Percentiles rank a stretch among this genome's conserved stretches.
These are phyloP conservation scores for Rhytidhysteron rufulum DNA, from an alignment of 2,329 filamentous ascomycete genomes.

Conservation along the genomic window DNA sequence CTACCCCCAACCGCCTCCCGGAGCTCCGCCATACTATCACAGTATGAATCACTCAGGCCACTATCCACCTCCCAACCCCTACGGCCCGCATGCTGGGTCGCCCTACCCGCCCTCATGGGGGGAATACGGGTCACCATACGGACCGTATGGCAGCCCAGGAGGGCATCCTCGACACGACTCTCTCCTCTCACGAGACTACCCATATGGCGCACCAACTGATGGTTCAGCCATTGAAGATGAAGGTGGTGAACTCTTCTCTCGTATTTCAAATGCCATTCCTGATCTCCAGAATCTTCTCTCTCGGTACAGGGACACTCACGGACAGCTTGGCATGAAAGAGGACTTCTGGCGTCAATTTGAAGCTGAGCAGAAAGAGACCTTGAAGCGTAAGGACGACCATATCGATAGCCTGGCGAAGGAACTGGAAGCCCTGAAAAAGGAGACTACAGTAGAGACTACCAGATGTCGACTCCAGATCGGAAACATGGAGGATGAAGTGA, in stretches of 20 bases:
- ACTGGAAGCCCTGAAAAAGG: slow-evolving; percentile 46
- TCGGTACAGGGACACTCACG: slow-evolving; percentile 50
- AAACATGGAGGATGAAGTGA: slow-evolving; percentile 50
- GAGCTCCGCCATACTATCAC: slow-evolving; percentile 33
- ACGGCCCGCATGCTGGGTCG: slow-evolving; percentile 31
- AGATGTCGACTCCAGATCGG: slow-evolving; percentile 50
- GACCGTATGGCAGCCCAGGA: slow-evolving; percentile 30
- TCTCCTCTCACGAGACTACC: slow-evolving; percentile 31
- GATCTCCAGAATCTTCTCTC: slow-evolving; percentile 36
- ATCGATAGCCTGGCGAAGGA: slow-evolving; percentile 50
- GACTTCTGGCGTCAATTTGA: slow-evolving; percentile 48
- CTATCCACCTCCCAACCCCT: slow-evolving; percentile 28
- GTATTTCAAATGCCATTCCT: slow-evolving; percentile 35
- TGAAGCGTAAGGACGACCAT: slow-evolving; percentile 51
- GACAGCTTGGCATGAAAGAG: slow-evolving; percentile 47
- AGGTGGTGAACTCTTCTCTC: slow-evolving; percentile 33
- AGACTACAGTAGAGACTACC: slow-evolving; percentile 48
- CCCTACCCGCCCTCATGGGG: slow-evolving; percentile 35
- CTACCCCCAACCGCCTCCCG: slow-evolving; percentile 22
- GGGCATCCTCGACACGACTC: slow-evolving; percentile 34
- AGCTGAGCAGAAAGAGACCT: slow-evolving; percentile 47
- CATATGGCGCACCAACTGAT: slow-evolving; percentile 18
- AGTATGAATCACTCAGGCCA: slow-evolving; percentile 30
- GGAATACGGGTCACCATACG: slow-evolving; percentile 31
- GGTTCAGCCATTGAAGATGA: slow-evolving; percentile 33